Conservation (phyloP, 192 early-diverging fungal genomes). For the Backusella psychrophila region DNA sequence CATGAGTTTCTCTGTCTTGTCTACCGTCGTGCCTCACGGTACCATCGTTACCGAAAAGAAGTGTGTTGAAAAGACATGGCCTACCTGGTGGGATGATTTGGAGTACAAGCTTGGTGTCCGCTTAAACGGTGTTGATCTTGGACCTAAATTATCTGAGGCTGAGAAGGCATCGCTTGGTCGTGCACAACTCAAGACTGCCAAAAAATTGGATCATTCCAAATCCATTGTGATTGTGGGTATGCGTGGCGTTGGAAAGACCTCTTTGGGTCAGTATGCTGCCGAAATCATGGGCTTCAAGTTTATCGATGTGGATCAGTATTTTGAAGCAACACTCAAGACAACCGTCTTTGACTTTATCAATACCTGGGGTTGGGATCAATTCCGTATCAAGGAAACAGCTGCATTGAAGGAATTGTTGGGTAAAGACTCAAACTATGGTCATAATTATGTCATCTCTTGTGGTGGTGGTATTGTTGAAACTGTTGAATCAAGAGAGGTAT, state of each 20-base stretch:
- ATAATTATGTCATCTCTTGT: constrained; percentile 77
- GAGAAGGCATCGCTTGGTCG: background rate
- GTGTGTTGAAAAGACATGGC: constrained; percentile 99
- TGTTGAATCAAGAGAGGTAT: constrained; percentile 56
- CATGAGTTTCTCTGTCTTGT: constrained; percentile 92
- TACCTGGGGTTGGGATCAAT: constrained; percentile 79
- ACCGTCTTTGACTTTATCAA: constrained; percentile 81
- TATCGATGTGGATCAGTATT: constrained; percentile 85
- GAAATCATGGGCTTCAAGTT: constrained; percentile 65
- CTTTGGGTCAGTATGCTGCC: constrained; percentile 76
- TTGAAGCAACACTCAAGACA: constrained; percentile 68
- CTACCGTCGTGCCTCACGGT: constrained; percentile 69
- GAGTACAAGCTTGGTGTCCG: constrained; percentile 74
- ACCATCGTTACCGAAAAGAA: constrained; percentile 88
- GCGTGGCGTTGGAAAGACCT: constrained; percentile 97
- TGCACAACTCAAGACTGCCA: constrained; percentile 22
- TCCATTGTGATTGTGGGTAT: constrained; percentile 95
- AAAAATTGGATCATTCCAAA: constrained; percentile 23
- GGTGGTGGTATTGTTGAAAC: constrained; percentile 96
- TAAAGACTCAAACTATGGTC: constrained; percentile 43
- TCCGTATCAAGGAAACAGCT: constrained; percentile 78
- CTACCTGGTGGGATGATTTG: constrained; percentile 97
- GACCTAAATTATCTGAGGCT: constrained; percentile 7
- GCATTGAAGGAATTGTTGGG: constrained; percentile 62
- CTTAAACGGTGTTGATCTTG: constrained; percentile 55